These are phyloP conservation scores for Sutorius australiensis DNA, from an alignment of 768 basidiomycete genomes.

Conservation along the genomic window DNA sequence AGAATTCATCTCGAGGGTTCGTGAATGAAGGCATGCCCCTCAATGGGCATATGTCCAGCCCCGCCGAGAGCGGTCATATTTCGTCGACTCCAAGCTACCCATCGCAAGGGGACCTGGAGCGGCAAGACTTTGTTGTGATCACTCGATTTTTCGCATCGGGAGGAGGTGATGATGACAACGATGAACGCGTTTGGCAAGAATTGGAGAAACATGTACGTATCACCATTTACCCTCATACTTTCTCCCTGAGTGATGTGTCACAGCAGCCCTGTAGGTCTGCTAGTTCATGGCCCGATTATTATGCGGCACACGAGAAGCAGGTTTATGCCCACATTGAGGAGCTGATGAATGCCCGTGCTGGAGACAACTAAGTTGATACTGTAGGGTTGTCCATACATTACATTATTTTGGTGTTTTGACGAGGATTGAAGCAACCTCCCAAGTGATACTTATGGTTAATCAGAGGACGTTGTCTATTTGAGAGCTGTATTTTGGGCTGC, in stretches of 20 bases:
- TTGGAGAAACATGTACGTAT: conserved; percentile 44
- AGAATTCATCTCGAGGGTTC: neutral
- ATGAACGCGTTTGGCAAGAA: conserved; percentile 50
- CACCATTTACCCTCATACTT: neutral
- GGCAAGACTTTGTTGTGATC: conserved; percentile 48
- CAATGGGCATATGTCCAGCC: neutral
- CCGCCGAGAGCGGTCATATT: neutral
- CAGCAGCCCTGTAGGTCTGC: conserved; percentile 42
- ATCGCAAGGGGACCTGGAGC: conserved; percentile 16
- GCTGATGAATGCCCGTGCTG: conserved; percentile 19
- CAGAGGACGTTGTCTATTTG: conserved; percentile 13
- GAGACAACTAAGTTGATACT: neutral
- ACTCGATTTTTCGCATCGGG: conserved; percentile 53
- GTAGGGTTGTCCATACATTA: neutral
- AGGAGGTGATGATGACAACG: conserved; percentile 44
- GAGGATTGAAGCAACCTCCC: neutral
- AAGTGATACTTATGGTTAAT: neutral
- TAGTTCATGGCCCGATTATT: conserved; percentile 49
- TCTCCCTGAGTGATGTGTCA: conserved; percentile 1
- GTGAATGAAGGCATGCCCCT: neutral
- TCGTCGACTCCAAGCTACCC: neutral
- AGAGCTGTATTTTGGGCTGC: conserved; percentile 4
- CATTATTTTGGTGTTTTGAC: conserved; percentile 4
- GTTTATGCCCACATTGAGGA: conserved; percentile 42
- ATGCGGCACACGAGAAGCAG: conserved; percentile 39